Percentiles rank a stretch among this genome's conserved stretches.
These are phyloP conservation scores for Aaosphaeria pasadenensis DNA, from an alignment of 2,329 filamentous ascomycete species.

Conservation along the genomic window DNA sequence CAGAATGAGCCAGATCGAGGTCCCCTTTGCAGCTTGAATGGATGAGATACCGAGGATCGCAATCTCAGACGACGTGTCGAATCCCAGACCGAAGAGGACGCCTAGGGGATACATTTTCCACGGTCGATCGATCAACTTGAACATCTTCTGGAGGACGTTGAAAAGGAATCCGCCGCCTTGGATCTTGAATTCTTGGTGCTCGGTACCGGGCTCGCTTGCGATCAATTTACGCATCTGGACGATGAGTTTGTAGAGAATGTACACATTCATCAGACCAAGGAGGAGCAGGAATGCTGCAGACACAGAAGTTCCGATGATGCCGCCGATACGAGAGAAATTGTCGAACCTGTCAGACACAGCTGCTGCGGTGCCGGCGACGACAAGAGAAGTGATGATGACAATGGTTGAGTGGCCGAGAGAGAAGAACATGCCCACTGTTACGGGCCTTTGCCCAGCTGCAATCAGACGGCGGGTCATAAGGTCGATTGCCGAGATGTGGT, in stretches of 20 bases:
- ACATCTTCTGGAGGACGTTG: constrained; percentile 68
- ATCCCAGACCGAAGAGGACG: constrained; percentile 81
- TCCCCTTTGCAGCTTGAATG: constrained; percentile 80
- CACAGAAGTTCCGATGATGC: constrained; percentile 85
- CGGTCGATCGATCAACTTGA: constrained; percentile 67
- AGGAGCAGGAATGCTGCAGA: constrained; percentile 80
- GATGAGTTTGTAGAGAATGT: constrained; percentile 79
- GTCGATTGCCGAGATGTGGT: constrained; percentile 90
- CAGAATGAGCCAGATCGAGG: constrained; percentile 88
- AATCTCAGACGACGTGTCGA: constrained; percentile 93
- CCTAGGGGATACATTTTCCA: constrained; percentile 98
- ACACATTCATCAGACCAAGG: constrained; percentile 78
- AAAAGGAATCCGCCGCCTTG: constrained; percentile 77
- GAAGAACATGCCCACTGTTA: constrained; percentile 93
- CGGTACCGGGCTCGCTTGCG: constrained; percentile 43
- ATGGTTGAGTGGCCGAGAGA: constrained; percentile 91
- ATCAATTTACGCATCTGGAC: constrained; percentile 64
- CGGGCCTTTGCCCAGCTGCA: constrained; percentile 78
- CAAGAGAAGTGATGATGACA: constrained; percentile 83
- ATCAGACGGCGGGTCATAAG: constrained; percentile 89
- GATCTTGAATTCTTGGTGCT: constrained; percentile 60
- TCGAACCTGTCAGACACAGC: constrained; percentile 79
- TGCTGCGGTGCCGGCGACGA: constrained; percentile 86
- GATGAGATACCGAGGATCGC: constrained; percentile 87
- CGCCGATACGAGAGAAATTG: constrained; percentile 74